Evolutionary conservation across 805 yeast genomes (phyloP).

Genomic region (Kodamaea neixiangensis): DNA sequence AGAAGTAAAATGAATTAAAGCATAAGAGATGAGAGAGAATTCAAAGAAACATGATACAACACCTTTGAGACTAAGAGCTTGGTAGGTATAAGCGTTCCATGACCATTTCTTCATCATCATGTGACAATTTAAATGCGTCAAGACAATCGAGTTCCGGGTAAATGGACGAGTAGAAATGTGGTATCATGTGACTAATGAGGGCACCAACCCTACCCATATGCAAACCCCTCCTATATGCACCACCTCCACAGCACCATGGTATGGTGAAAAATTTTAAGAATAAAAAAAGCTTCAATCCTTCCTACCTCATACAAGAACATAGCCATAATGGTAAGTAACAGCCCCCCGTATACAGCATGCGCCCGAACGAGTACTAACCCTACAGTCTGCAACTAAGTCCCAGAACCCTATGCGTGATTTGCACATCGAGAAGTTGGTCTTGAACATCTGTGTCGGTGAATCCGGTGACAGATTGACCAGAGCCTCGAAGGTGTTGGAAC

Average conservation of each 20-base stretch:
- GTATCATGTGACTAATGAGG: too few species aligned
- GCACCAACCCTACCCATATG: too few species aligned
- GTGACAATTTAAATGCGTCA: too few species aligned
- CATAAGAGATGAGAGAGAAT: too few species aligned
- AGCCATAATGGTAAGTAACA: slow-evolving; percentile 25
- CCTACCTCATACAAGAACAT: slow-evolving; percentile 15
- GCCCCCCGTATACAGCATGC: background rate
- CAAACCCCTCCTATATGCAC: background rate
- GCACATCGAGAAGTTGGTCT: slow-evolving; percentile 98
- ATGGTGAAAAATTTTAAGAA: slow-evolving; percentile 18
- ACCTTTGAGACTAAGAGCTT: too few species aligned
- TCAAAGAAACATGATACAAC: too few species aligned
- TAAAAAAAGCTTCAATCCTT: slow-evolving; percentile 10
- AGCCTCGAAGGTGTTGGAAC: slow-evolving; percentile 99
- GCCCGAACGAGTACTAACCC: background rate
- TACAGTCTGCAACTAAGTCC: slow-evolving; percentile 37
- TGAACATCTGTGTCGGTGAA: slow-evolving; percentile 99
- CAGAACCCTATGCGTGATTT: slow-evolving; percentile 98
- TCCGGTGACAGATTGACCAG: slow-evolving; percentile 99
- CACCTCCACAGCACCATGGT: background rate
- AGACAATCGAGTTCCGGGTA: too few species aligned
- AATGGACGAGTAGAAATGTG: too few species aligned
- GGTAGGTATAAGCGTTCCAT: too few species aligned
- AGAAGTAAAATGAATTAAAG: too few species aligned
- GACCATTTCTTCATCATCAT: too few species aligned